Evolutionary conservation across 2,329 filamentous ascomycete genomes (phyloP), one percentile per base, ranked within the genome.

Genomic region (Pyrenochaeta sp.): DNA sequence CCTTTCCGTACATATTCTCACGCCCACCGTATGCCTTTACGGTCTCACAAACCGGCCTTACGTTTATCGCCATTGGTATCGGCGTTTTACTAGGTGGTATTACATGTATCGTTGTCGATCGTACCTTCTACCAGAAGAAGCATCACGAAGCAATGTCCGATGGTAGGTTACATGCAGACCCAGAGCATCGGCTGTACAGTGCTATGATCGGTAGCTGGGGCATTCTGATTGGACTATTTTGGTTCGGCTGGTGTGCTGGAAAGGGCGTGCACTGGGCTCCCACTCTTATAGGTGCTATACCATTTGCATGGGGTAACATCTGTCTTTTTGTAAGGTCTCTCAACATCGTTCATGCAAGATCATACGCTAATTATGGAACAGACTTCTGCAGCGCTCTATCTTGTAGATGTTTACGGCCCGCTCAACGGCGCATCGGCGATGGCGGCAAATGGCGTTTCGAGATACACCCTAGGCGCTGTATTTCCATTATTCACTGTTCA

Each of bases 271-370:
- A 80, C 3, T 88, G 85, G 84, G 82, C 80, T 0, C 36, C 52
- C 1, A 80, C 81, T 24, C 81, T 82, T 0, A 71, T 83, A 0
- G 82, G 84, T 3, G 83, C 86, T 7, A 76, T 87, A 2, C 78
- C 83, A 0, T 88, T 89, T 65, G 84, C 84, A 0, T 87, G 84
- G 81, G 86, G 86, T 1, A 88, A 88, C 63, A 72, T 88, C 0
- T 85, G 82, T 58, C 77, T 89, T 2, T 89, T 89, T 64, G 80
- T 87, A 79, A 81, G 74, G 73, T 40, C 12, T 22, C 13, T 27
- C 34, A 13, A n/a, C 28, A 27, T 32, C 39, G 50, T 32, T 12
- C 1, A 37, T 6, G 39, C 4, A 10, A 27, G 4, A 15, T 50
- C 6, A 2, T 19, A 10, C 2, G 15, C 44, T 53, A 36, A 22